Conservation (phyloP, 2,329 filamentous ascomycete genomes). For the Colletotrichum sojae region DNA sequence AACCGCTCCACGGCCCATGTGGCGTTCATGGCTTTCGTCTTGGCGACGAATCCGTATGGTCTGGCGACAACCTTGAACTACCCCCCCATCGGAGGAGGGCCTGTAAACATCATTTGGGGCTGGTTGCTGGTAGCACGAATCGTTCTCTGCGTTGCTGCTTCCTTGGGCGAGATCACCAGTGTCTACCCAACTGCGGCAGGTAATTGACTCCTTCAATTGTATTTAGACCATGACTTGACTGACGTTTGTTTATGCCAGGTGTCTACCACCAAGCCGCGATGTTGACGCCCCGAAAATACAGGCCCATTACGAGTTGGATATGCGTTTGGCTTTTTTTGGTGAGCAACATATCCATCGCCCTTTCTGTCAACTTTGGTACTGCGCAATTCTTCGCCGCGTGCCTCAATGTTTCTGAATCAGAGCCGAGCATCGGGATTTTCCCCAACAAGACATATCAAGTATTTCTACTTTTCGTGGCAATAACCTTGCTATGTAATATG, state of each 20-base stretch:
- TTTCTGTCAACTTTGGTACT: slow-evolving; percentile 84
- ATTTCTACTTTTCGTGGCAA: slow-evolving; percentile 79
- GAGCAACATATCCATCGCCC: slow-evolving; percentile 85
- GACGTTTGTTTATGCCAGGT: slow-evolving; percentile 45
- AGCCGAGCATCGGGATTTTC: slow-evolving; percentile 60
- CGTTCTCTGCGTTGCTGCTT: slow-evolving; percentile 79
- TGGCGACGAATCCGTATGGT: slow-evolving; percentile 82
- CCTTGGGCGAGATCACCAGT: slow-evolving; percentile 81
- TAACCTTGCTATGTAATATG: slow-evolving; percentile 75
- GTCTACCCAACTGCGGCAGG: slow-evolving; percentile 82
- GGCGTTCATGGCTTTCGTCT: slow-evolving; percentile 83
- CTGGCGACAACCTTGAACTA: slow-evolving; percentile 79
- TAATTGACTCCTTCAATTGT: slow-evolving; percentile 39
- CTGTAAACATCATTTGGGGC: slow-evolving; percentile 80
- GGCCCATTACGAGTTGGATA: slow-evolving; percentile 77
- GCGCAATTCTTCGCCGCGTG: slow-evolving; percentile 73
- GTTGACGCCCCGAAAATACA: slow-evolving; percentile 73
- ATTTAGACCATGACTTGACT: slow-evolving; percentile 30
- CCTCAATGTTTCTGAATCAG: slow-evolving; percentile 68
- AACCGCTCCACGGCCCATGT: slow-evolving; percentile 78
- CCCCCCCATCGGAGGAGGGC: slow-evolving; percentile 76
- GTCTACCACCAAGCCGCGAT: slow-evolving; percentile 87
- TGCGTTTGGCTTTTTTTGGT: slow-evolving; percentile 84
- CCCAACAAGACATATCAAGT: slow-evolving; percentile 73
- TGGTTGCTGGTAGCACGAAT: slow-evolving; percentile 79